Evolutionary conservation across 352 stramenopile species (phyloP), one percentile per base, ranked within the genome.

Genomic region (Phytopythium aichiense): DNA sequence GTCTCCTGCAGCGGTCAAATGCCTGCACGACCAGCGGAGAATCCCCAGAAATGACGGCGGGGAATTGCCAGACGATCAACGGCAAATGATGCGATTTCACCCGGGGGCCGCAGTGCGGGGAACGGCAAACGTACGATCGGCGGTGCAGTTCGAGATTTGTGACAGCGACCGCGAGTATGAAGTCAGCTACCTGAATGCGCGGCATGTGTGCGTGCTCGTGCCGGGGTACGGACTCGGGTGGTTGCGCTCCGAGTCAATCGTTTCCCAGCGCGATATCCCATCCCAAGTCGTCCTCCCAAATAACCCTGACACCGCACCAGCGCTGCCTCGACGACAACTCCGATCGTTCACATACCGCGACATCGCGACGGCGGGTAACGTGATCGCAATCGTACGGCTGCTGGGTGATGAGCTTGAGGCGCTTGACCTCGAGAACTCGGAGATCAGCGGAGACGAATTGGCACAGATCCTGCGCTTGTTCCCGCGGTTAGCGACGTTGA

Each of bases 151-250:
- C 7, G n/a, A 52, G 16, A 13, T 31, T 0, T 35, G 52, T 7
- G 20, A 50, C 43, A 23, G 65, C 38, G 28, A 50, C 13, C 58
- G 67, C 5, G 72, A 78, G 53, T 75, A 77, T 55, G 75, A 84
- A 46, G 58, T 77, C 37, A 58, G 74, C 20, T 60, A 72, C 18
- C 49, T 51, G 23, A 22, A 68, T n/a, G 56, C 43, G 7, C 60
- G 64, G 40, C 72, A 63, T 56, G 22, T 79, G 2, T 74, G 65
- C 16, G 57, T 84, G 53, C 61, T 84, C 15, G 66, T 75, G n/a
- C 69, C 65, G 30, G 74, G 74, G 13, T 66, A 62, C 37, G 72
- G 74, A 0, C 63, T 75, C 25, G 69, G 67, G 13, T 84, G 74
- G 74, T 65, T 73, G 0, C 61, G 56, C 11, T 25, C 22, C 2